Evolutionary conservation across 805 yeast genomes (phyloP), one percentile per base, ranked within the genome.

Genomic region (Saccharomycopsis sp.): DNA sequence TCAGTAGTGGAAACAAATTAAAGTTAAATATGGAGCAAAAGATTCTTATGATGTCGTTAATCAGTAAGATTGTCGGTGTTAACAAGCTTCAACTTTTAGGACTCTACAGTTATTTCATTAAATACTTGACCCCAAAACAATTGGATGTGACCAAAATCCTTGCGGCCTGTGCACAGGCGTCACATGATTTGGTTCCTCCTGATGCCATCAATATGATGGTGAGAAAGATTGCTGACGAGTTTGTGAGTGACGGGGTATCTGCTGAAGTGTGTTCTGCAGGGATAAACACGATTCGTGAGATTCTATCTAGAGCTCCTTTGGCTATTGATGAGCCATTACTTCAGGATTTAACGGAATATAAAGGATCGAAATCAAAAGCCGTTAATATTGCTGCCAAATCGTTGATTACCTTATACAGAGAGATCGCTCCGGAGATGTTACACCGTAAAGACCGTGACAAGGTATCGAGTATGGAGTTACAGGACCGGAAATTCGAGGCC

Each of bases 241-340:
- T 94, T 67, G 97, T 94, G 24, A 87, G 96, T 64, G 98, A 94
- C 69, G 99, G 99, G 78, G 99, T 94, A 47, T 91, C 97, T 15
- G 85, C 96, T 38, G 97, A 94, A 73, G 99, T 92, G 57, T 97
- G 97, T 3, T 91, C 97, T 56, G 98, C 98, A 2, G 99, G 99
- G 68, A 79, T 94, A 64, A 94, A 94, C 72, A 89, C 98, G 2
- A 93, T 93, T 60, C 80, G 98, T 66, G 99, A 94, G 73, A 90
- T 94, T 59, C 79, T 92, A 63, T 73, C 97, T 1, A 85, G 99
- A 77, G 96, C 96, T 9, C 97, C 99, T 15, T 77, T 93, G 64
- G 97, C 98, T 24, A 91, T 94, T 66, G 97, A 91, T 56, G 85
- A 87, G 57, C 83, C 92, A 1, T 75, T 94, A 55, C 76, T 94